These are phyloP conservation scores for Lentinula boryana DNA, from an alignment of 768 basidiomycete genomes.

Conservation along the genomic window DNA sequence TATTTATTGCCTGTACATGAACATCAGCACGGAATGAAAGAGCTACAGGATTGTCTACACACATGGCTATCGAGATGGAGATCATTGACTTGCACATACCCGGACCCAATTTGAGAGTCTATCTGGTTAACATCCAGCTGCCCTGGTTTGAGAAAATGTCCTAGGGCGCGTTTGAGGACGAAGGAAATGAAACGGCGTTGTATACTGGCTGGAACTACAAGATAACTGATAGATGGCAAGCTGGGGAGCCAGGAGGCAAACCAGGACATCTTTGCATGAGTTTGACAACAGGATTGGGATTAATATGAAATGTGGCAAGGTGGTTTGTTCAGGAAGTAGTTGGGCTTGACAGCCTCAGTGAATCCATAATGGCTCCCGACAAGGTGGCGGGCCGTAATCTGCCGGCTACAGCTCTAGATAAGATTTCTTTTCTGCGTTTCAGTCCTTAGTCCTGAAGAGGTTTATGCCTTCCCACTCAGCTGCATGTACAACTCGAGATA, in stretches of 20 bases:
- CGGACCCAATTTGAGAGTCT: conserved; percentile 90
- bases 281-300: not conserved
- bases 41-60: conserved; percentile 21
- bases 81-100: conserved; percentile 81
- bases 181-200: conserved; percentile 90
- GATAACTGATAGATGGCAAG: conserved; percentile 61
- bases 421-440: no score
- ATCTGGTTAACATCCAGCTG: conserved; percentile 84
- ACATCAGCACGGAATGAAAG: conserved; percentile 4
- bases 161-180: conserved; percentile 74
- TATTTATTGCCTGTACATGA: conserved; percentile 68
- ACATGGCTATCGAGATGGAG: conserved; percentile 75
- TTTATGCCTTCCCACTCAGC: no score
- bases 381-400: not conserved
- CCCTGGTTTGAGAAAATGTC: conserved; percentile 83
- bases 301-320: not conserved
- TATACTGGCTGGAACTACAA: conserved; percentile 59
- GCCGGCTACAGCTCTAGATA: no score
- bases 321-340: not conserved
- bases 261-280: conserved; percentile 42
- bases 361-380: not conserved
- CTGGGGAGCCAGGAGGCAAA: conserved; percentile 55
- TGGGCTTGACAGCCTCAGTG: not conserved
- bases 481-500: no score
- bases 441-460: no score